Base-by-base conservation (phyloP, 2,329 filamentous ascomycete genomes). In the Trichoderma sp. region DNA sequence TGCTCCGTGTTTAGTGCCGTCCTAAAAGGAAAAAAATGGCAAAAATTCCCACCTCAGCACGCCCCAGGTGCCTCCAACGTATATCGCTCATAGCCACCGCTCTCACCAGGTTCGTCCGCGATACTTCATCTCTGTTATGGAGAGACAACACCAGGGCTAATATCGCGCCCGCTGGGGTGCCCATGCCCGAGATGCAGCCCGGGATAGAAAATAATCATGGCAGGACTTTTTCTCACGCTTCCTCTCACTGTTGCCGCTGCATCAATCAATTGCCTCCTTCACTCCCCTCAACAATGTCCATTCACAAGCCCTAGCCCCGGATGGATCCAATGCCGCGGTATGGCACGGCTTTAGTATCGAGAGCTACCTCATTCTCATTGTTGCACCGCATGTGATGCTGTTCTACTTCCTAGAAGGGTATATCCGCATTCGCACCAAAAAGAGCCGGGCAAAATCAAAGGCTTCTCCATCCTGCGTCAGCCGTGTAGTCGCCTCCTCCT, bases 51-150 rank as follows among this genome's bases (percentile, higher is more conserved):
- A 70, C 36, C 57, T 30, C 66, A 72, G 66, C 71, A 63, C 50
- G 36, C 66, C 32, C 53, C 59, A 74, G 61, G 73, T 73, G 70
- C 69, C 73, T 47, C 9, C 23, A 62, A 53, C 61, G 73, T 74
- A 74, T 74, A 70, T 74, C 73, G 72, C 73, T 73, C 73, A 74
- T 74, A 73, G 53, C 58, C 23, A 50, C 23, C 23, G 43, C 63
- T 68, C 58, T 61, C 61, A 23, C 15, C 6, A 36, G 34, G 65
- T 73, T 71, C 73, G 30, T 43, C 15, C 15, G 34, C 13, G 69
- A 70, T 73, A 71, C 72, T n/a, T 73, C 6, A 17, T n/a, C 57
- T 68, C 28, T 73, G 71, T 72, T 74, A 71, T 57, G 36, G n/a
- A 53, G 63, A 62, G 68, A 72, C 67, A 72, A 62, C 58, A 62